phyloP scores from a whole-genome alignment of 1,284 basidiomycete species.

The Bjerkandera adusta region DNA sequence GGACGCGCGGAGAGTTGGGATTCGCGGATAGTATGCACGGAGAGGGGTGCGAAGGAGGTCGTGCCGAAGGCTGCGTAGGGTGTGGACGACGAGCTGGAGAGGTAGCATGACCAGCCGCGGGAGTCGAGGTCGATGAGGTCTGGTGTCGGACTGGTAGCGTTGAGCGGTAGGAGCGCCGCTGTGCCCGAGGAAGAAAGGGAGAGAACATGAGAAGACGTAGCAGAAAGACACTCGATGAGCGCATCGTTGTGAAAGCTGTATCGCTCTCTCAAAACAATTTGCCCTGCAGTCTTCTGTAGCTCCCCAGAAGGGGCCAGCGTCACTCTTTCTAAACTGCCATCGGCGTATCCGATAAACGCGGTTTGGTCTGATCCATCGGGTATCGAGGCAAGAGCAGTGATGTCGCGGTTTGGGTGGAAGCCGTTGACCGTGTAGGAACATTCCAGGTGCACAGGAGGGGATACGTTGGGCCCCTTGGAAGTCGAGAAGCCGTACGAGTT shows the following conservation, averaged over 20 bases:
- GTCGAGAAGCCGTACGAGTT: constrained; percentile 55
- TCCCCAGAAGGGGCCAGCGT: constrained; percentile 31
- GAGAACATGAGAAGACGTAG: constrained; percentile 42
- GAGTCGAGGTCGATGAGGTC: constrained; percentile 41
- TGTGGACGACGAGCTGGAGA: constrained; percentile 46
- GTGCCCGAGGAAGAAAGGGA: constrained; percentile 56
- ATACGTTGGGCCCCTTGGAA: constrained; percentile 24
- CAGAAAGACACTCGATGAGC: constrained; percentile 53
- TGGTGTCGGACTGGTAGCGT: constrained; percentile 24
- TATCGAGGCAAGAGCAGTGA: constrained; percentile 49
- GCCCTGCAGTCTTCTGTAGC: constrained; percentile 18
- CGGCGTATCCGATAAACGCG: constrained; percentile 59
- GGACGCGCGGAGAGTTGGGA: constrained; percentile 45
- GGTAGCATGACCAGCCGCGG: constrained; percentile 60
- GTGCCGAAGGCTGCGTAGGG: constrained; percentile 70
- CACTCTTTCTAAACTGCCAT: constrained; percentile 54
- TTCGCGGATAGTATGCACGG: constrained; percentile 50
- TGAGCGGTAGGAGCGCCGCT: constrained; percentile 38
- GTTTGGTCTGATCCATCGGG: constrained; percentile 49
- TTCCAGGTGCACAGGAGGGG: constrained; percentile 50
- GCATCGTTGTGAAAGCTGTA: constrained; percentile 39
- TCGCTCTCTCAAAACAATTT: constrained; percentile 22
- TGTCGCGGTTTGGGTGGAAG: constrained; percentile 42
- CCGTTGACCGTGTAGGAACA: constrained; percentile 42
- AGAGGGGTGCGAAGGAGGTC: constrained; percentile 55